Evolutionary conservation across 1,284 basidiomycete species (phyloP).

Genomic region (Ganoderma multipileum): DNA sequence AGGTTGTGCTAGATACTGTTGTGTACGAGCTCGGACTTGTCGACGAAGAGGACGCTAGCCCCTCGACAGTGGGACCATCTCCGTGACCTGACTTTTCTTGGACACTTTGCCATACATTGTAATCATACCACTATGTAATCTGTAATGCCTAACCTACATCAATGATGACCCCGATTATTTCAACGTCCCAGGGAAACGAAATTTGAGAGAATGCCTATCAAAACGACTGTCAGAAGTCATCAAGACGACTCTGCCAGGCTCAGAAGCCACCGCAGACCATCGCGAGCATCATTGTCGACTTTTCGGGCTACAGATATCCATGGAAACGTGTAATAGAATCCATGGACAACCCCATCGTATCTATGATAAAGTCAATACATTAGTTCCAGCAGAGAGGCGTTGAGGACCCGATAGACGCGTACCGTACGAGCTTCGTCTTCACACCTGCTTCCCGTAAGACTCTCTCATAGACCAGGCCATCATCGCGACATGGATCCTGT

Average conservation of each 20-base stretch:
- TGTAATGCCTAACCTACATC: neutral
- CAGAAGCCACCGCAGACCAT: slow-evolving; percentile 20
- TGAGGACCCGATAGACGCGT: slow-evolving; percentile 2
- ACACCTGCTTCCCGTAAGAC: slow-evolving; percentile 32
- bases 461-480: slow-evolving; percentile 33
- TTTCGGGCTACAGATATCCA: neutral
- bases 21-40: slow-evolving; percentile 32
- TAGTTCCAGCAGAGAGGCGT: neutral
- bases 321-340: slow-evolving; percentile 18
- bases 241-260: neutral
- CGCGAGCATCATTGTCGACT: slow-evolving; percentile 2
- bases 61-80: slow-evolving; percentile 22
- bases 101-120: neutral
- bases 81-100: slow-evolving; percentile 1
- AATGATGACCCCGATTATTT: neutral
- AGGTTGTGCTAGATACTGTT: slow-evolving; percentile 43
- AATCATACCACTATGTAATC: neutral
- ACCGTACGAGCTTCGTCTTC: slow-evolving; percentile 31
- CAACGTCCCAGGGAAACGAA: too few relatives aligned
- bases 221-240: neutral
- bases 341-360: slow-evolving; percentile 22
- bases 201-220: too few relatives aligned
- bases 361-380: slow-evolving; percentile 5
- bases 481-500: slow-evolving; percentile 34
- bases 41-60: slow-evolving; percentile 31